phyloP scores from a whole-genome alignment of 805 yeast species.

The Lachancea thermotolerans region DNA sequence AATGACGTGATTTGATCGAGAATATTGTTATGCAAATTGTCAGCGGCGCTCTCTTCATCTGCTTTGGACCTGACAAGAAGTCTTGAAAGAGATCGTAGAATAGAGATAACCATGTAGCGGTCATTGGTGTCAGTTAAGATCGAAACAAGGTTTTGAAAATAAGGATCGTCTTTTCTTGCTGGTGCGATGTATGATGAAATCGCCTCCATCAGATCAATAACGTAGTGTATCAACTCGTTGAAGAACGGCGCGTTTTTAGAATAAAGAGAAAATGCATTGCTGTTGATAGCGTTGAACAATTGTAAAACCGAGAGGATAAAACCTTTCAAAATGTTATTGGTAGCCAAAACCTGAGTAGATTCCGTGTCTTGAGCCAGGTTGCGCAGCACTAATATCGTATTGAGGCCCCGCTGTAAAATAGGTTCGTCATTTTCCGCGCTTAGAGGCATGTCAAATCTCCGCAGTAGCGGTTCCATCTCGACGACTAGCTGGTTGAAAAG shows the following conservation, averaged over 20 bases:
- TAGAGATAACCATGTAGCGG: slow-evolving; percentile 59
- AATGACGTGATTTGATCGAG: slow-evolving; percentile 52
- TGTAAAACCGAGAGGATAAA: slow-evolving; percentile 34
- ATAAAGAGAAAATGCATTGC: slow-evolving; percentile 24
- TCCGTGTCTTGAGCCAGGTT: slow-evolving; percentile 78
- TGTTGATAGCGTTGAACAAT: slow-evolving; percentile 19
- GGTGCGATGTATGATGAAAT: slow-evolving; percentile 78
- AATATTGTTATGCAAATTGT: slow-evolving; percentile 38
- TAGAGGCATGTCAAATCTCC: slow-evolving; percentile 21
- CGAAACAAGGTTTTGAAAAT: slow-evolving; percentile 46
- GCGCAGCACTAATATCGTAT: slow-evolving; percentile 53
- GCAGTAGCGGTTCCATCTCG: slow-evolving; percentile 19
- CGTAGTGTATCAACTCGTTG: slow-evolving; percentile 58
- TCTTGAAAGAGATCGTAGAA: slow-evolving; percentile 72
- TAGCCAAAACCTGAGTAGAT: slow-evolving; percentile 71
- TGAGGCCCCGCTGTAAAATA: slow-evolving; percentile 29
- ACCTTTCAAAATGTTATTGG: slow-evolving; percentile 41
- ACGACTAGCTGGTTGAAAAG: slow-evolving; percentile 33
- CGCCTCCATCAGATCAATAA: slow-evolving; percentile 77
- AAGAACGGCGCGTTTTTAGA: slow-evolving; percentile 32
- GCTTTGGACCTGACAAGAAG: slow-evolving; percentile 55
- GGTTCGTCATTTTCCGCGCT: slow-evolving; percentile 11
- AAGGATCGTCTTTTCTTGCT: slow-evolving; percentile 58
- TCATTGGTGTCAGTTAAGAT: slow-evolving; percentile 53
- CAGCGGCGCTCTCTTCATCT: slow-evolving; percentile 44